Conservation (phyloP, 1,284 basidiomycete species). For the Coniferiporia weirii region DNA sequence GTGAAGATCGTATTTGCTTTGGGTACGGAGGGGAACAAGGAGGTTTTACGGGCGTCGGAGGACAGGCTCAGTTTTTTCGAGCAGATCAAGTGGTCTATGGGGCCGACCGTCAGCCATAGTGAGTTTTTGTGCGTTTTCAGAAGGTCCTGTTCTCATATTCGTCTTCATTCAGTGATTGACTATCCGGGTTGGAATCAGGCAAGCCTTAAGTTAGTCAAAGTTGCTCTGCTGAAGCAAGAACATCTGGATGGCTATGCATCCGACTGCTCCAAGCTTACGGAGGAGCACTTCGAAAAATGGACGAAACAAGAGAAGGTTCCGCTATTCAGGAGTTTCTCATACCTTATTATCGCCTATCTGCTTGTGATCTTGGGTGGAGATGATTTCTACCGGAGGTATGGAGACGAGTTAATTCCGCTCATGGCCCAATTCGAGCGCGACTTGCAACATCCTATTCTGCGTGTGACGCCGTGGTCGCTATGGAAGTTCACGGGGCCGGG, state of each 20-base stretch:
- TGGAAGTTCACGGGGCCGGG: conserved; percentile 8
- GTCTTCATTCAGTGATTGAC: conserved; percentile 1
- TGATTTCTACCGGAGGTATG: conserved; percentile 15
- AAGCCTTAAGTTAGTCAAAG: conserved; percentile 10
- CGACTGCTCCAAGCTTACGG: conserved; percentile 5
- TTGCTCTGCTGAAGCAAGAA: conserved; percentile 5
- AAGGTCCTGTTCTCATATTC: too few species aligned
- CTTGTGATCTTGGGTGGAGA: conserved; percentile 9
- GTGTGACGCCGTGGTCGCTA: conserved; percentile 2
- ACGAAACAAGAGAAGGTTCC: conserved; percentile 7
- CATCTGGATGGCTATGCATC: not conserved
- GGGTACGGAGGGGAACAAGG: conserved; percentile 12
- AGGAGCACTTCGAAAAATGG: conserved; percentile 13
- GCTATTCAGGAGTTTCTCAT: conserved; percentile 14
- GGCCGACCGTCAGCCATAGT: conserved; percentile 1
- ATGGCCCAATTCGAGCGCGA: conserved; percentile 17
- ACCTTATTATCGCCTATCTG: conserved; percentile 11
- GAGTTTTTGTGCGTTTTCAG: not conserved
- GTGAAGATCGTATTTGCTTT: conserved; percentile 13
- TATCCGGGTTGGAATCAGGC: conserved; percentile 5
- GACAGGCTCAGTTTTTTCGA: conserved; percentile 14
- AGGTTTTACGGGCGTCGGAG: conserved; percentile 10
- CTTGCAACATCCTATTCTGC: conserved; percentile 12
- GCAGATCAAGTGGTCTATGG: conserved; percentile 9
- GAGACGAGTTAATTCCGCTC: conserved; percentile 12